Base-by-base conservation (phyloP, 345 rosid species). In the Eucalyptus sp. region DNA sequence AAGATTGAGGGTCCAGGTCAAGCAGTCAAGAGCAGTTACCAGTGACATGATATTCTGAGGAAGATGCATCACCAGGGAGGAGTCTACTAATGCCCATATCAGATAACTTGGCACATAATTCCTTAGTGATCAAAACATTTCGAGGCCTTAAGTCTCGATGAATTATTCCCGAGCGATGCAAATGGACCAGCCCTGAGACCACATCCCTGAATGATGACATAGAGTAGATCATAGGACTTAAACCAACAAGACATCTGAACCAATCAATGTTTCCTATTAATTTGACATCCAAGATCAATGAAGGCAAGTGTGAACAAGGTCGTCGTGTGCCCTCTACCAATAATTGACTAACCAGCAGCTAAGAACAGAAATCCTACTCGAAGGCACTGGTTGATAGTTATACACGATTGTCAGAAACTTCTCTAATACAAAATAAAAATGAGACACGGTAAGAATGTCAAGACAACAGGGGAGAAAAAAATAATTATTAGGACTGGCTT, bases 31-130 rank as follows among this genome's bases (percentile, higher is more conserved):
- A 87, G 33, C 18, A 90, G 90, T 94, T 87, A 93, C 99, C 97
- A 56, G 99, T 93, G 83, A 97, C 97, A 89, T 68, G 93, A 87
- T 92, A 93, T 92, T 96, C 97, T 92, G 97, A 94, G 8, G 99
- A 98, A 89, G 96, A 96, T 93, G 90, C 93, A 93, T 96, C 96
- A 50, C 92, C 94, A 54, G 93, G 89, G 25, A 98, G 93, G 89
- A 95, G 98, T 91, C 91, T 97, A 94, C 98, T 98, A 88, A 97
- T 96, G 87, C 99, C 99, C 99, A 97, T 98, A 90, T 97, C 99
- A 87, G 99, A 97, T 89, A 98, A 95, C 93, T 97, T 98, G 33
- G 98, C 98, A 89, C 95, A 92, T 87, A 95, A 91, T 54, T 94
- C 98, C 93, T 92, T 95, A 54, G 91, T 91, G 87, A 98, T 95